Evolutionary conservation across 331 rosid genomes (phyloP).

Genomic region (Rhamnella rubrinervis): DNA sequence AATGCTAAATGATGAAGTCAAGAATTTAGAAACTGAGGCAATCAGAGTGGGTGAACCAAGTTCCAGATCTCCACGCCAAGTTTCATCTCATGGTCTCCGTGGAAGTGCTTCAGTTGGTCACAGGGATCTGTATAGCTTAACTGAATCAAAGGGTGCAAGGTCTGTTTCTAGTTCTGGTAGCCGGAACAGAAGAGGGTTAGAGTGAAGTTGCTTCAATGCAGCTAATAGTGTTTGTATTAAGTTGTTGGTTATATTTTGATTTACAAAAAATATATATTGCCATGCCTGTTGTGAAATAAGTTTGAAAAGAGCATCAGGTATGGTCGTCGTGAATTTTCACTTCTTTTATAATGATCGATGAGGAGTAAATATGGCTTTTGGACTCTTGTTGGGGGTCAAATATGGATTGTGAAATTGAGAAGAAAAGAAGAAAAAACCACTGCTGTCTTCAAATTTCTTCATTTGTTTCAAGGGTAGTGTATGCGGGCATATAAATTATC

Average conservation of each 20-base stretch:
- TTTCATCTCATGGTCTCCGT: slow-evolving; percentile 44
- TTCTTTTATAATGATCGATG: background rate
- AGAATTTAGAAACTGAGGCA: slow-evolving; percentile 56
- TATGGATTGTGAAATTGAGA: background rate
- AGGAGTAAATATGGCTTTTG: slow-evolving; percentile 3
- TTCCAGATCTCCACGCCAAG: slow-evolving; percentile 64
- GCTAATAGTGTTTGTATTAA: slow-evolving; percentile 24
- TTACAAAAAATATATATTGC: slow-evolving; percentile 1
- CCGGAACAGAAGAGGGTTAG: slow-evolving; percentile 68
- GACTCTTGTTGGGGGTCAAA: background rate
- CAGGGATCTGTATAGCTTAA: slow-evolving; percentile 39
- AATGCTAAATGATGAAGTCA: slow-evolving; percentile 62
- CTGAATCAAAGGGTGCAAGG: slow-evolving; percentile 36
- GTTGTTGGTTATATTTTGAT: background rate
- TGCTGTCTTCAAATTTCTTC: too few species aligned
- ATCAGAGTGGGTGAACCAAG: slow-evolving; percentile 52
- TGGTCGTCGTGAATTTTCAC: background rate
- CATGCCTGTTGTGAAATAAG: slow-evolving; percentile 3
- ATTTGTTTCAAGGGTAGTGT: too few species aligned
- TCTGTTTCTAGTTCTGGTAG: slow-evolving; percentile 52
- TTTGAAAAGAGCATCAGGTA: slow-evolving; percentile 14
- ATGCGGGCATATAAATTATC: too few species aligned
- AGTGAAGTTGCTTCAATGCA: slow-evolving; percentile 20
- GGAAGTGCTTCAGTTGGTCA: slow-evolving; percentile 48
- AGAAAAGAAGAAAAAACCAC: background rate